Percentiles rank a stretch among this genome's conserved stretches.
Conservation (phyloP, 306 rosid genomes). For the Luffa acutangula region DNA sequence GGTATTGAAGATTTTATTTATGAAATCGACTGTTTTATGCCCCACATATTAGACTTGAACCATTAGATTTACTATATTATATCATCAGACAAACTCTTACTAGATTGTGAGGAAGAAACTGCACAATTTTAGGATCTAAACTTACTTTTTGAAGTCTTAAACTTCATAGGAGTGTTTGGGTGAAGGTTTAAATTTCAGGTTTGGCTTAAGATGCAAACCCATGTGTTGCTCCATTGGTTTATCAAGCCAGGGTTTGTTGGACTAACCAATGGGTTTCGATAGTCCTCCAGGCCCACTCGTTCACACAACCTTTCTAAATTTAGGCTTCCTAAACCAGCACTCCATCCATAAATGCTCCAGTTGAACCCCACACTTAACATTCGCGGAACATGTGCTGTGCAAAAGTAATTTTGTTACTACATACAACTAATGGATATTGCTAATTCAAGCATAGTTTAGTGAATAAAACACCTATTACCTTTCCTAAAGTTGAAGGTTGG, state of each 20-base stretch:
- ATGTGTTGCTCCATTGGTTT: not conserved
- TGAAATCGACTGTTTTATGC: not conserved
- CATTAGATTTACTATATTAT: not conserved
- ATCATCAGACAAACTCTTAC: not conserved
- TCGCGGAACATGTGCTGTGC: too few species aligned
- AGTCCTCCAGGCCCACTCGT: not conserved
- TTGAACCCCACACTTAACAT: too few species aligned
- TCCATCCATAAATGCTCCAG: too few species aligned
- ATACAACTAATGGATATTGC: too few species aligned
- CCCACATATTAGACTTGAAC: not conserved
- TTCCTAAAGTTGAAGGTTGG: too few species aligned
- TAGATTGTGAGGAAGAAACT: not conserved
- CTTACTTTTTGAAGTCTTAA: not conserved
- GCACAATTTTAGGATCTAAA: not conserved
- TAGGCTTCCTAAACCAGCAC: too few species aligned
- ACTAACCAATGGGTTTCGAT: not conserved
- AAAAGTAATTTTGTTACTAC: not conserved
- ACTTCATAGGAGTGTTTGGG: not conserved
- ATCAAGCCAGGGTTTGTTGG: not conserved
- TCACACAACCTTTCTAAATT: not conserved
- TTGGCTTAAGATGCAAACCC: not conserved
- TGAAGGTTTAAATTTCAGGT: not conserved
- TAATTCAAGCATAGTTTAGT: too few species aligned
- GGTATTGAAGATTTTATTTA: conserved; percentile 17
- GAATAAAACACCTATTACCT: too few species aligned